Evolutionary conservation across 352 stramenopile species (phyloP), one percentile per base, ranked within the genome.

Genomic region (Globisporangium ultimum): DNA sequence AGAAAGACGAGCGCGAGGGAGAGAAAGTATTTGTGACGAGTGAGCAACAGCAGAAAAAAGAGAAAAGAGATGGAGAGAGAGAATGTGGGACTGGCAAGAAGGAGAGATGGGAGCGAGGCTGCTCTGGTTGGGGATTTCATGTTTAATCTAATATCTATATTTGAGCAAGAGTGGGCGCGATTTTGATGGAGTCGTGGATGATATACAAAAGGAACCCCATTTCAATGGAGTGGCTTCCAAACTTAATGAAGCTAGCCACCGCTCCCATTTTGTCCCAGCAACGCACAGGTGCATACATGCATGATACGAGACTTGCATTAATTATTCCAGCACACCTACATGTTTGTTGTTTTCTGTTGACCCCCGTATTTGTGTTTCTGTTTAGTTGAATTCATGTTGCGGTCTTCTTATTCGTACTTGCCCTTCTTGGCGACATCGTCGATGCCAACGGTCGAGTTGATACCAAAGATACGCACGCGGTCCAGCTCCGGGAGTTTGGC

Each of bases 361-460:
- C 18, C 40, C 42, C 53, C 47, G 20, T 18, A 46, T 66, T 41
- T 41, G 20, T 21, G 18, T 10, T 53, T 21, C 38, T 38, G 48
- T 42, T 64, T 42, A 54, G 22, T 47, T 32, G 28, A 0, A 0
- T 36, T 36, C 7, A 36, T 10, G 28, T 46, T 47, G 48, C 46
- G 34, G 34, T n/a, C 32, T 40, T 9, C 43, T 70, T 69, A 80
- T 41, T 80, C 66, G 41, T 66, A 60, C 78, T 90, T 90, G 67
- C 70, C 66, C 49, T 68, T 64, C 57, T 77, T 74, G 24, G 12
- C 43, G 32, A 85, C 66, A 47, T 98, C 93, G 75, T 98, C 93
- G 71, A 98, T 98, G 53, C 95, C 95, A 38, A 96, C 88, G 20
- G 95, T 98, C 48, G 84, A 89, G 76, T 98, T 98, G 71, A 98